phyloP scores from a whole-genome alignment of 139 green algal genomes.

The Chlamydomonas urium region DNA sequence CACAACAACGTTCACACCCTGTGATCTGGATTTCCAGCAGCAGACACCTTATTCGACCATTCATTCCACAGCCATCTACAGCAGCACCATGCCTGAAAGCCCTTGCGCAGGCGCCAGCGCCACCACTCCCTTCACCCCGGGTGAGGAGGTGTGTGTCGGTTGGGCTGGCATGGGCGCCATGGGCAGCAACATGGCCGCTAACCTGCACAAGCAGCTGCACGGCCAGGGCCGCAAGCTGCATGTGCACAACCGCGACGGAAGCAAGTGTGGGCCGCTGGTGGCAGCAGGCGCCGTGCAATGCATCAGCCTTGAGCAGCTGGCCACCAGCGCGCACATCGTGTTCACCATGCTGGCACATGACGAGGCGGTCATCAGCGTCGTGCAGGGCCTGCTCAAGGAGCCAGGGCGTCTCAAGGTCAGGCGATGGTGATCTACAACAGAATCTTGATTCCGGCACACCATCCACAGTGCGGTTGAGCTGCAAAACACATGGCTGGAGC shows the following conservation, averaged over 20 bases:
- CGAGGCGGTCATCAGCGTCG: neutral
- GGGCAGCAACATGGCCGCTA: conserved; percentile 13
- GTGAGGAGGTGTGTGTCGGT: too few relatives aligned
- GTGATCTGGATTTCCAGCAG: too few relatives aligned
- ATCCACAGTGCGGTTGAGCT: too few relatives aligned
- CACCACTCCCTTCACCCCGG: too few relatives aligned
- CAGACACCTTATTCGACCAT: too few relatives aligned
- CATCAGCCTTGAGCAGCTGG: neutral
- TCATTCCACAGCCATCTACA: too few relatives aligned
- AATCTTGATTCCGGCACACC: too few relatives aligned
- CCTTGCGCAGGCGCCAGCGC: too few relatives aligned
- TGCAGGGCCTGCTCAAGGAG: neutral
- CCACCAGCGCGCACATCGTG: neutral
- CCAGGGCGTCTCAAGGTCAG: neutral
- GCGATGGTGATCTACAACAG: neutral
- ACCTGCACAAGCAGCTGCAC: neutral
- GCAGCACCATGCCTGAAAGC: too few relatives aligned
- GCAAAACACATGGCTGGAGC: too few relatives aligned
- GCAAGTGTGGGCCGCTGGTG: neutral
- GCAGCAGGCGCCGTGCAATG: neutral
- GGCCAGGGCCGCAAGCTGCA: neutral
- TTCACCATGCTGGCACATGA: conserved; percentile 7
- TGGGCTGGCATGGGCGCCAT: conserved; percentile 28
- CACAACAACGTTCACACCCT: too few relatives aligned
- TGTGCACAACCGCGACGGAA: neutral